phyloP scores from a whole-genome alignment of 768 basidiomycete genomes.

The Collybiopsis luxurians region DNA sequence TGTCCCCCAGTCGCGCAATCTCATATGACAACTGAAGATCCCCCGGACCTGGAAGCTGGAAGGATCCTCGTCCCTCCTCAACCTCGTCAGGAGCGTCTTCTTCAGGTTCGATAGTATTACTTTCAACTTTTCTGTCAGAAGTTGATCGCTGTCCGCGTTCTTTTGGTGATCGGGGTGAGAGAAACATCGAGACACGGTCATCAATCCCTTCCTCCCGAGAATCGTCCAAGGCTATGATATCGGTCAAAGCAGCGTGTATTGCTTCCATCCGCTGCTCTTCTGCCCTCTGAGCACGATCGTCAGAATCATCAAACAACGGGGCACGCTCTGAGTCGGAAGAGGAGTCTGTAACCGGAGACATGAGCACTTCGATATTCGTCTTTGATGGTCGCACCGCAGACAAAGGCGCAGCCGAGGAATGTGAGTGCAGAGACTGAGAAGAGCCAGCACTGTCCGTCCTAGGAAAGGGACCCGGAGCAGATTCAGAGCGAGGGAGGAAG shows the following conservation, averaged over 20 bases:
- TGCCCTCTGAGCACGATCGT: constrained; percentile 64
- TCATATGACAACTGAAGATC: constrained; percentile 87
- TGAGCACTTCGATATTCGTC: constrained; percentile 78
- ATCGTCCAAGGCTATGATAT: constrained; percentile 88
- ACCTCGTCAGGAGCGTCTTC: constrained; percentile 40
- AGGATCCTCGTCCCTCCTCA: constrained; percentile 46
- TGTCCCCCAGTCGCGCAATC: constrained; percentile 74
- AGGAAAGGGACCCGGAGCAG: constrained; percentile 34
- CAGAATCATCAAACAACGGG: constrained; percentile 80
- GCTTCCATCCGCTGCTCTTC: constrained; percentile 91
- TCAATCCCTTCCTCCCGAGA: background rate
- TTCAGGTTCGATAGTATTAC: constrained; percentile 50
- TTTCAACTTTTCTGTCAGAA: constrained; percentile 39
- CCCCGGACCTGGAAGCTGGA: constrained; percentile 81
- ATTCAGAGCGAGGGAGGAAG: constrained; percentile 30
- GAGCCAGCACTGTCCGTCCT: constrained; percentile 40
- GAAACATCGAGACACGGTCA: constrained; percentile 7
- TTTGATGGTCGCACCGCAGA: constrained; percentile 24
- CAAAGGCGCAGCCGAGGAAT: constrained; percentile 12
- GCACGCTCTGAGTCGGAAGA: constrained; percentile 55
- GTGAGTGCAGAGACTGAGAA: constrained; percentile 28
- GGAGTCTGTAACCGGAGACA: constrained; percentile 62
- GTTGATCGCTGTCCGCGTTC: constrained; percentile 23
- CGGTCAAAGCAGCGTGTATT: constrained; percentile 92
- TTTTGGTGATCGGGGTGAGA: constrained; percentile 7